Conservation (phyloP, 2,329 filamentous ascomycete genomes). For the Epichloe typhina region DNA sequence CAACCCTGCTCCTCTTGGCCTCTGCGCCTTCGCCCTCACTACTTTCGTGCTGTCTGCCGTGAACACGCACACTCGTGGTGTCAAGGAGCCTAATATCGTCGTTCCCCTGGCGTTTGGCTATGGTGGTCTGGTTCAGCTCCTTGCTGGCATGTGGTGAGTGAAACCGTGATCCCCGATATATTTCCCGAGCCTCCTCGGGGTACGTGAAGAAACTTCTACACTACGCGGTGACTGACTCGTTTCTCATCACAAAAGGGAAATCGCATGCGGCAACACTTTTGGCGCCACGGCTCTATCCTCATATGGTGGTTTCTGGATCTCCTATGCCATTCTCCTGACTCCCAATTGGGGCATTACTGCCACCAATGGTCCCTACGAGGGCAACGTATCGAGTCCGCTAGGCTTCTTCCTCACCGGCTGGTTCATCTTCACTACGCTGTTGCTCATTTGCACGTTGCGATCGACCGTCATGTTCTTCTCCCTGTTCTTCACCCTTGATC, state of each 20-base stretch:
- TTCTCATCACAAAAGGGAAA: constrained; percentile 40
- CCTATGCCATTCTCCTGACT: constrained; percentile 59
- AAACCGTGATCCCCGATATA: not conserved
- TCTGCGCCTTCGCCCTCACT: constrained; percentile 68
- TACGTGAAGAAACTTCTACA: too few species aligned
- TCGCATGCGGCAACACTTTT: constrained; percentile 79
- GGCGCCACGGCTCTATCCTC: constrained; percentile 71
- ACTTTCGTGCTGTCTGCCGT: constrained; percentile 67
- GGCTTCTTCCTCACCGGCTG: constrained; percentile 67
- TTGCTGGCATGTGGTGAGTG: constrained; percentile 76
- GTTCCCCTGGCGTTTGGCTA: constrained; percentile 60
- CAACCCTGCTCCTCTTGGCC: constrained; percentile 67
- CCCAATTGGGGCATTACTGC: constrained; percentile 49
- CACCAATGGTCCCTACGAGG: constrained; percentile 30
- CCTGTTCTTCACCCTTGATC: constrained; percentile 64
- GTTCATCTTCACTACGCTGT: constrained; percentile 73
- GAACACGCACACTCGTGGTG: constrained; percentile 52
- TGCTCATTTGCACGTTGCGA: constrained; percentile 60
- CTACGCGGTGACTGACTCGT: not conserved
- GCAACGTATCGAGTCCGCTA: constrained; percentile 41
- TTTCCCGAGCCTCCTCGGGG: too few species aligned
- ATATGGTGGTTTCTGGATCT: constrained; percentile 76
- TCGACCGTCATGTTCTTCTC: constrained; percentile 68
- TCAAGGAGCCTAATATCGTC: constrained; percentile 51
- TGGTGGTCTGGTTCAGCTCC: constrained; percentile 64